Conservation (phyloP, 139 green algal genomes). For the Dunaliella primolecta region DNA sequence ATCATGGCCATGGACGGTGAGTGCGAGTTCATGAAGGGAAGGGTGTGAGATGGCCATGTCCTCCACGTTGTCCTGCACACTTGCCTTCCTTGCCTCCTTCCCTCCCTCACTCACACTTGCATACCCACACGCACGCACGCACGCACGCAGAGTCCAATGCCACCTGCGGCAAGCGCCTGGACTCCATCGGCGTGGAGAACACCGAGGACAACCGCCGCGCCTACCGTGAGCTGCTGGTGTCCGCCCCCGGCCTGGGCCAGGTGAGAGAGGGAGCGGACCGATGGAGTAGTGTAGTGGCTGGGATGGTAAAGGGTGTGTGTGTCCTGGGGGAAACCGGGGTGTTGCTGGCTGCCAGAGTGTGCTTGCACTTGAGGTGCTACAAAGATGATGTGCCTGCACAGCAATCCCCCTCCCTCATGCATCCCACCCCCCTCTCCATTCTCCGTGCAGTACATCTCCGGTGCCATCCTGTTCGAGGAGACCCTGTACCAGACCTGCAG, state of each 20-base stretch:
- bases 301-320: neutral
- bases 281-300: neutral
- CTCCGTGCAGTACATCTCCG: slow-evolving; percentile 77
- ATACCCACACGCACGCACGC: neutral
- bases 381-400: neutral
- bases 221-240: slow-evolving; percentile 95
- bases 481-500: slow-evolving; percentile 93
- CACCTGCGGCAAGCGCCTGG: slow-evolving; percentile 94
- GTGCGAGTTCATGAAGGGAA: neutral
- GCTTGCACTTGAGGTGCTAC: neutral
- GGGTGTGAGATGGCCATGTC: neutral
- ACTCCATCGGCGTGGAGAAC: slow-evolving; percentile 98
- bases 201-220: slow-evolving; percentile 96
- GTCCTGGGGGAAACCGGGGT: neutral
- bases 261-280: neutral
- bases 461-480: slow-evolving; percentile 97
- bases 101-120: neutral
- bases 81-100: neutral
- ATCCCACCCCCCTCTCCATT: neutral
- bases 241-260: slow-evolving; percentile 80
- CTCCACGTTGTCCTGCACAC: neutral
- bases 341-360: too few relatives aligned
- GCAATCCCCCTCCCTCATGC: neutral
- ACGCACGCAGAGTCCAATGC: slow-evolving; percentile 89
- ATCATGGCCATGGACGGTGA: slow-evolving; percentile 92